Base-by-base conservation (phyloP, 2,329 filamentous ascomycete genomes). In the Ophiostoma pallidulum region DNA sequence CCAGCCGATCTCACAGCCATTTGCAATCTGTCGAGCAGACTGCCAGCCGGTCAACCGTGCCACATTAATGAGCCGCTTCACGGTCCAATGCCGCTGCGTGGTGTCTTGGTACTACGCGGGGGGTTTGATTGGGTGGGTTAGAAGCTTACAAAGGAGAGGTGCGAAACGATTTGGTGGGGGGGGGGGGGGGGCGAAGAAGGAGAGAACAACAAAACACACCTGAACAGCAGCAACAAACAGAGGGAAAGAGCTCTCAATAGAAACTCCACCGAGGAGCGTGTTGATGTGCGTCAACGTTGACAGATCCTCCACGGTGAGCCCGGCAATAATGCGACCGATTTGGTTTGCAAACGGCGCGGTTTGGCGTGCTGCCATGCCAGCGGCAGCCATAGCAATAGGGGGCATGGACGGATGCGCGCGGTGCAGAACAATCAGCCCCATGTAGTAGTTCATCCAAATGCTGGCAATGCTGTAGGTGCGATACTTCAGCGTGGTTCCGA, bases 351-450 rank as follows among this genome's bases (percentile, higher is more conserved):
- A 85, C 0, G 68, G 68, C 3, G 74, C 77, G 1, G 91, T 96
- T 42, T 84, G 77, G 13, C 70, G 69, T 1, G 88, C 87, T 9
- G 85, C 80, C 53, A 94, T 74, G 8, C 83, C 84, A 0, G 88
- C 88, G 3, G 92, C 89, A 57, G 89, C 78, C 78, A 94, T 89
- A 31, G 89, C 85, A 8, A 90, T 82, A 0, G 91, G 88, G 1
- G 90, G 91, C 89, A 96, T 96, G 20, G 77, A 78, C 0, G 92
- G 92, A 56, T 96, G 90, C 1, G 82, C 74, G 29, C 92, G 77
- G 50, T 91, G 72, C n/a, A 92, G 74, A 46, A 90, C 75, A 49
- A 97, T 91, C 40, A 88, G 74, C 0, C 83, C 82, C 72, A 91
- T 86, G 64, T 94, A 85, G 62, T 86, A 90, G 54, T 90, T 84